Base-by-base conservation (phyloP, 805 yeast genomes). In the Barnettozyma botsteinii region DNA sequence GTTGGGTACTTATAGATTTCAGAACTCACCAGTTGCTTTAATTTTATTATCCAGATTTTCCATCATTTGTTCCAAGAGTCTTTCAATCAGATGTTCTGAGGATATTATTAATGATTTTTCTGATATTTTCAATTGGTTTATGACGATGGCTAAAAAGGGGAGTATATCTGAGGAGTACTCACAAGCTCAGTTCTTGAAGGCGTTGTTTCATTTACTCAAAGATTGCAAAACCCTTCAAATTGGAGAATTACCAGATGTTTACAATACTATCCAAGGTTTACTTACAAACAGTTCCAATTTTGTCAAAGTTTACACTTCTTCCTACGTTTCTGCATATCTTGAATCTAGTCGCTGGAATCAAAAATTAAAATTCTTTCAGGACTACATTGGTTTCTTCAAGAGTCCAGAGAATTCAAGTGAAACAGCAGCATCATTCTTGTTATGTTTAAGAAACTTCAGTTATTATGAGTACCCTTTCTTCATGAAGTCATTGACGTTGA, bases 91-190 rank as follows among this genome's bases (percentile, higher is more conserved):
- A 5, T 25, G 35, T 0, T 50, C 55, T 8, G 52, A 47, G 1
- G 52, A 51, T 2, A 13, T 72, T 7, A 46, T 53, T 15, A 62
- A 62, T 4, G 81, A 76, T 35, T 67, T 69, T 32, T 52, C 50
- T 27, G 83, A 78, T 47, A 65, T 79, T 15, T 60, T 67, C 29
- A 53, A 60, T 1, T 79, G 76, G 69, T 44, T 77, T 8, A 30
- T 63, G 3, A 49, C 57, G 14, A 59, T 77, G 35, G 65, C 67
- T 4, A 58, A 61, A 1, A 72, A 66, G 24, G 50, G 56, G 3
- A 55, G 72, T 35, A 56, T 78, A 12, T 50, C 61, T 36, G 70
- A 77, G 1, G 67, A 62, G 18, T 17, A 19, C 2, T 61, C 73
- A 2, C 47, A 52, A 4, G 19, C 50, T 2, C 59, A 56, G 18